Evolutionary conservation across 331 rosid species (phyloP).

Genomic region (Stylosanthes scabra): DNA sequence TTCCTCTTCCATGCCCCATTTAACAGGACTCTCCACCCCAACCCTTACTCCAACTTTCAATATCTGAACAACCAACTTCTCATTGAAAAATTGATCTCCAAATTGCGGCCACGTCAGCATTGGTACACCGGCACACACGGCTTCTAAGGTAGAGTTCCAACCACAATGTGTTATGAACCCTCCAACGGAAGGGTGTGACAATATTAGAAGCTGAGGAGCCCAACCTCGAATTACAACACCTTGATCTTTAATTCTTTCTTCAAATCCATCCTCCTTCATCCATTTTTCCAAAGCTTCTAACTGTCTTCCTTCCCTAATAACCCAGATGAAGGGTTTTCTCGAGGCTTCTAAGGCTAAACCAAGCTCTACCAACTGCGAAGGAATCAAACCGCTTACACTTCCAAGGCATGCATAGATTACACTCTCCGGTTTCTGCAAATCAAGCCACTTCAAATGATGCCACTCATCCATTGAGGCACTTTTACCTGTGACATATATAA

Average conservation of each 20-base stretch:
- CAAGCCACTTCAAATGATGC: neutral
- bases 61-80: neutral
- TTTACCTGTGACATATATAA: conserved; percentile 19
- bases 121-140: neutral
- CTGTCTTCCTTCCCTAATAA: neutral
- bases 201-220: conserved; percentile 30
- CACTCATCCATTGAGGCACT: neutral
- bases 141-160: neutral
- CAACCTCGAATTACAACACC: conserved; percentile 24
- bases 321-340: neutral
- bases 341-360: conserved; percentile 56
- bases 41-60: neutral
- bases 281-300: conserved; percentile 35
- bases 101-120: neutral
- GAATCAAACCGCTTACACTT: conserved; percentile 40
- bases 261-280: conserved; percentile 28
- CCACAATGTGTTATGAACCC: neutral
- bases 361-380: conserved; percentile 49
- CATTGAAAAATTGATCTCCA: neutral
- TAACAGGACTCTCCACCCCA: neutral
- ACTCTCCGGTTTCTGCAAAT: conserved; percentile 10
- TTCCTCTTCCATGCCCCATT: conserved; percentile 28
- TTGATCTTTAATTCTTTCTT: neutral
- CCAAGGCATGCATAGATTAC: conserved; percentile 57
- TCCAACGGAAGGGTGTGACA: neutral